Conservation (phyloP, 2,329 filamentous ascomycete species). For the Monilinia aucupariae region DNA sequence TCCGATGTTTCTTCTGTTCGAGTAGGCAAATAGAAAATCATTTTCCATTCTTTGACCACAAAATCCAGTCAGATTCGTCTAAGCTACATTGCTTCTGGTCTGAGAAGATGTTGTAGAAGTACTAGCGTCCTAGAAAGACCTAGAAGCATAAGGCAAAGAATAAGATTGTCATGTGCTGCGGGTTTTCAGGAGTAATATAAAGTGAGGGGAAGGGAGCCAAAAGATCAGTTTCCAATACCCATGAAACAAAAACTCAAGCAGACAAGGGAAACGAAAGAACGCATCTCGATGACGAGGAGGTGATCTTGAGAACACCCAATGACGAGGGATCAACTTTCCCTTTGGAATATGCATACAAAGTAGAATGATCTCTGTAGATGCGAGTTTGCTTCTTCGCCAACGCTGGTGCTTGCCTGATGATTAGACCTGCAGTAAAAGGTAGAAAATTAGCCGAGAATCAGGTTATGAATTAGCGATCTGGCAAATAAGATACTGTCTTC, state of each 20-base stretch:
- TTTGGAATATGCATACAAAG: background rate
- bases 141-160: background rate
- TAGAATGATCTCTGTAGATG: background rate
- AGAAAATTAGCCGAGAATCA: background rate
- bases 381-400: background rate
- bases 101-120: background rate
- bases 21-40: background rate
- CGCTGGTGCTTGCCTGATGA: background rate
- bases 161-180: background rate
- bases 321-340: background rate
- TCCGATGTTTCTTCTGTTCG: background rate
- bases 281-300: background rate
- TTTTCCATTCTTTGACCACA: background rate
- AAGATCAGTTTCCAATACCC: background rate
- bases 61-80: background rate
- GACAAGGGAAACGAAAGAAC: background rate
- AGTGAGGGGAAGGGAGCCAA: background rate
- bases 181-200: background rate
- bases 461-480: constrained; percentile 7
- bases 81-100: background rate
- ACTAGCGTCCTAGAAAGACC: background rate
- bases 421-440: background rate
- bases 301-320: background rate
- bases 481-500: constrained; percentile 5
- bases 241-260: background rate